phyloP scores from a whole-genome alignment of 2,329 filamentous ascomycete species.

The Curvularia lunata region DNA sequence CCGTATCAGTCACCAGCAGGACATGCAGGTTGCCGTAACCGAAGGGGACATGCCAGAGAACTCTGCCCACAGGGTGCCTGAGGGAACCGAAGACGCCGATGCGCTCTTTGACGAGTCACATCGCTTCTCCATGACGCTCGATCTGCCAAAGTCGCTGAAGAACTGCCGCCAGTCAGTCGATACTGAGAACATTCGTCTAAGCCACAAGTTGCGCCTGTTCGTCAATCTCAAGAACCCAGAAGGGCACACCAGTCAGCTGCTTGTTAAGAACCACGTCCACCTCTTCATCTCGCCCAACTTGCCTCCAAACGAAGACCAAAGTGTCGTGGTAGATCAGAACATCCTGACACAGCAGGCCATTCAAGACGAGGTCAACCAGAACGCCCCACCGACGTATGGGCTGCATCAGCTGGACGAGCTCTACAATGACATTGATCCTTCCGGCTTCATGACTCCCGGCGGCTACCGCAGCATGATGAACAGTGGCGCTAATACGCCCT shows the following conservation, averaged over 20 bases:
- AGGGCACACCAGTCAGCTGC: constrained; percentile 90
- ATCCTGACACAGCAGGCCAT: constrained; percentile 51
- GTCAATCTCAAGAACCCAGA: constrained; percentile 94
- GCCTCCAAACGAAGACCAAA: constrained; percentile 85
- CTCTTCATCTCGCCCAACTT: constrained; percentile 96
- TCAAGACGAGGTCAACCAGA: constrained; percentile 63
- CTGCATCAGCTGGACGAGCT: constrained; percentile 88
- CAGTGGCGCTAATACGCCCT: constrained; percentile 74
- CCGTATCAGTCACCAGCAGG: constrained; percentile 39
- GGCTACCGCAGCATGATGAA: constrained; percentile 62
- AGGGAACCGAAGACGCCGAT: constrained; percentile 42
- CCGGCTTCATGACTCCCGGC: constrained; percentile 79
- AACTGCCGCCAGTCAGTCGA: constrained; percentile 90
- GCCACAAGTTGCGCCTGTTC: constrained; percentile 90
- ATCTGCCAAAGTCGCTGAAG: constrained; percentile 80
- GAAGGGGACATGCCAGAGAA: constrained; percentile 48
- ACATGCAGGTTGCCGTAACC: constrained; percentile 41
- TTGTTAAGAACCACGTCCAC: constrained; percentile 87
- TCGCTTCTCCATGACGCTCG: constrained; percentile 64
- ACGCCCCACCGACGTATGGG: constrained; percentile 91
- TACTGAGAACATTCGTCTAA: constrained; percentile 85
- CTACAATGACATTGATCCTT: constrained; percentile 83
- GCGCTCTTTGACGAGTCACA: constrained; percentile 62
- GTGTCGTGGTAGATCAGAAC: constrained; percentile 60
- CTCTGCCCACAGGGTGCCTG: constrained; percentile 38